Base-by-base conservation (phyloP, 208 protist genomes). In the Herpetomonas muscarum region DNA sequence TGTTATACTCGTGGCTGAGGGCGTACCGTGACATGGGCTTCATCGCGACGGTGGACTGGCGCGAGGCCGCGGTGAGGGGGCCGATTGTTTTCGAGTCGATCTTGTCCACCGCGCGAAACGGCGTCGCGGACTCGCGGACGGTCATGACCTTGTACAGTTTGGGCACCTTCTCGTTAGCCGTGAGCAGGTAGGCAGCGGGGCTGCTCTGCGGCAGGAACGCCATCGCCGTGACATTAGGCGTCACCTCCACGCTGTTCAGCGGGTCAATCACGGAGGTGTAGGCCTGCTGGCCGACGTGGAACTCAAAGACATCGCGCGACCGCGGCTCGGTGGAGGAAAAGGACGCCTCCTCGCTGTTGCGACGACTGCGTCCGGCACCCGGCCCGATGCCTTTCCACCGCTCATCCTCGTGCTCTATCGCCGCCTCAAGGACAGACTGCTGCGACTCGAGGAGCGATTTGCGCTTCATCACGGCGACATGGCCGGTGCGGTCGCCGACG, bases 231-330 rank as follows among this genome's bases (percentile, higher is more conserved):
- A 95, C 74, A 34, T 65, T 79, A 12, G 85, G 85, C 34, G 76
- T 72, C 44, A 95, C 83, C 58, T 92, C 79, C 24, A 85, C 74
- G 54, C 81, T 95, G 71, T 87, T 92, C 29, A 95, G 71, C 2
- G 89, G 84, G 61, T 93, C 85, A 65, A 95, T 91, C 34, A 90
- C 76, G 2, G 82, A 81, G 26, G 74, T 74, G 66, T 94, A 94
- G n/a, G 73, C 76, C 57, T 87, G 77, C 55, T 87, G 72, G 5
- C 68, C 67, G 12, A 76, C 77, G 57, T 70, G 65, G 54, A 89
- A 89, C 37, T 81, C 64, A 52, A 85, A 93, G 21, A 75, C 61
- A 34, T 86, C 65, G 9, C 45, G 45, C 25, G 74, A 61, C 39
- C 55, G 64, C 21, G 68, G 55, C 7, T 71, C 24, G 4, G 55